Percentiles rank a stretch among this genome's conserved stretches.
Conservation (phyloP, 2,329 filamentous ascomycete species). For the Hypoxylon sp. region DNA sequence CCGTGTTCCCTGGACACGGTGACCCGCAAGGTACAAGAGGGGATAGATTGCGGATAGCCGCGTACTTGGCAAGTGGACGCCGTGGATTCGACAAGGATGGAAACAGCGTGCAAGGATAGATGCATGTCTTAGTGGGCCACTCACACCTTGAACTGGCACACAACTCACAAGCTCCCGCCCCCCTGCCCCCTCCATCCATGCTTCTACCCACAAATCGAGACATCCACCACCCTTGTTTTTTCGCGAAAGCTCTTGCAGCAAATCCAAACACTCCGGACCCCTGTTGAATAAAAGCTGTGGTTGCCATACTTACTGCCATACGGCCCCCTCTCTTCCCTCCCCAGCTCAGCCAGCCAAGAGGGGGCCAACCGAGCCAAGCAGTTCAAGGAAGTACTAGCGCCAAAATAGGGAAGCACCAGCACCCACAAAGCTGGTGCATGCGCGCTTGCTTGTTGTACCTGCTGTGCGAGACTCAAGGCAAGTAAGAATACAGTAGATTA, state of each 20-base stretch:
- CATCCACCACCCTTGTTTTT: slow-evolving; percentile 11
- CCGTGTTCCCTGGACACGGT: slow-evolving; percentile 21
- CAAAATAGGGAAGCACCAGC: slow-evolving; percentile 27
- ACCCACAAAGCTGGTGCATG: slow-evolving; percentile 27
- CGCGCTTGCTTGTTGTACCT: slow-evolving; percentile 34
- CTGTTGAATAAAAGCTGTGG: slow-evolving; percentile 27
- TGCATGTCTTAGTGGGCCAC: slow-evolving; percentile 29
- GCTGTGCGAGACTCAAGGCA: slow-evolving; percentile 25
- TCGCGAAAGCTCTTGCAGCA: slow-evolving; percentile 27
- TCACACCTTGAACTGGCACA: slow-evolving; percentile 30
- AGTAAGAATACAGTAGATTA: slow-evolving; percentile 16
- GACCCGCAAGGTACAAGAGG: slow-evolving; percentile 33
- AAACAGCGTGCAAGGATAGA: slow-evolving; percentile 24
- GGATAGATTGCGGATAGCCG: slow-evolving; percentile 30
- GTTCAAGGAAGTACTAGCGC: slow-evolving; percentile 31
- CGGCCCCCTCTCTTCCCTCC: too few relatives aligned
- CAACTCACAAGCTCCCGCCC: slow-evolving; percentile 36
- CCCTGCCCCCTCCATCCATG: slow-evolving; percentile 10
- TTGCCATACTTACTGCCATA: slow-evolving; percentile 26
- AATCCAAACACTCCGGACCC: slow-evolving; percentile 33
- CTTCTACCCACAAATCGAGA: neutral
- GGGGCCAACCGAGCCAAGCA: slow-evolving; percentile 26
- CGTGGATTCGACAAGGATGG: slow-evolving; percentile 35
- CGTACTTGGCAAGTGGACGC: slow-evolving; percentile 35
- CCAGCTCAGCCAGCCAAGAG: slow-evolving; percentile 15